Evolutionary conservation across 805 yeast species (phyloP), one percentile per base, ranked within the genome.

Genomic region (Hanseniaspora lindneri): DNA sequence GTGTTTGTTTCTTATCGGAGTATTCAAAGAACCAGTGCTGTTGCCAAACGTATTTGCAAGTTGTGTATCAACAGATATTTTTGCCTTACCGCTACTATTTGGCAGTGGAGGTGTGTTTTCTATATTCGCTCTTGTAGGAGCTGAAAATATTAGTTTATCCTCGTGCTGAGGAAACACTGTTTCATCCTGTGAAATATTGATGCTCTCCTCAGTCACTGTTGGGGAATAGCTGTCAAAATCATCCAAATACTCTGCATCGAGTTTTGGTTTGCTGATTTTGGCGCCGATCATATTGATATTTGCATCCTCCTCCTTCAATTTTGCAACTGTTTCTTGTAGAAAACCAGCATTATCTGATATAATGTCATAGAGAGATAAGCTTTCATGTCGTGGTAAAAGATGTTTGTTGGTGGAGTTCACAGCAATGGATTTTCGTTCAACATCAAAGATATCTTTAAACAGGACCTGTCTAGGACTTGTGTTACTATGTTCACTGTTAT

Each of bases 1-100:
- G 17, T 60, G 62, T 10, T 63, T 55, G 28, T 57, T 56, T 52
- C 62, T 56, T 36, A 65, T 41, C 0, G 66, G 62, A 7, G 62
- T 51, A 19, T 60, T 52, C 0, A 68, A 65, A 1, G 68, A 43
- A 9, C 24, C 5, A 4, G 9, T 21, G 11, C 29, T 17, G 13
- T 9, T 21, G 9, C 13, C 11, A 36, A 21, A 7, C 6, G 5
- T 6, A 20, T 36, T 21, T 4, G 40, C 28, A 4, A 36, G n/a
- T 8, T 36, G 5, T 10, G 40, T 36, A 23, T 36, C 40, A 20
- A 36, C 40, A 36, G n/a, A 6, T 30, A 30, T 14, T n/a, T 14
- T 30, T 8, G 34, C 6, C n/a, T 30, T 30, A 10, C 10, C 7
- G 7, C n/a, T 30, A 10, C 6, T 30, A n/a, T n/a, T n/a, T n/a